Percentiles rank a stretch among this genome's conserved stretches.
phyloP scores from a whole-genome alignment of 148 eudicot species.

The Dysphania ambrosioides region DNA sequence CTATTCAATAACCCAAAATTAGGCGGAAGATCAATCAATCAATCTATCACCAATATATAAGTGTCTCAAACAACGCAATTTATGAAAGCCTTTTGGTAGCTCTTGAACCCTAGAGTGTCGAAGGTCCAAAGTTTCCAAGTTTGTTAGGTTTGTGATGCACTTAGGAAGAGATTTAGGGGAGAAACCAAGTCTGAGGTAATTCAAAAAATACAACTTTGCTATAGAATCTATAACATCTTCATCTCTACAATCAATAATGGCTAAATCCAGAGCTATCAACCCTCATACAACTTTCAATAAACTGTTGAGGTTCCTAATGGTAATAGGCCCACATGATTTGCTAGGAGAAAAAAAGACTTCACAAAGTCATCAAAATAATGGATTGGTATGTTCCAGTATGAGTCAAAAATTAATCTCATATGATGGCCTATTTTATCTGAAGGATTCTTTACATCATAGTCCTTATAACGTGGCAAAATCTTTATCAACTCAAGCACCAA shows the following conservation, averaged over 20 bases:
- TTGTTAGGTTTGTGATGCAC: background rate
- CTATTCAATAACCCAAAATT: background rate
- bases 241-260: background rate
- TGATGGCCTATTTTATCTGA: too few relatives aligned
- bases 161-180: background rate
- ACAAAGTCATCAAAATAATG: too few relatives aligned
- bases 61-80: conserved; percentile 4
- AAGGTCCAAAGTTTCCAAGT: conserved; percentile 13
- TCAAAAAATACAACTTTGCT: background rate
- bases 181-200: conserved; percentile 10
- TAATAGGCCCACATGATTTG: too few relatives aligned
- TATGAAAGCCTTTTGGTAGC: background rate
- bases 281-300: too few relatives aligned
- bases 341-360: too few relatives aligned
- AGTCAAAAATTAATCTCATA: too few relatives aligned
- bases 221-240: background rate
- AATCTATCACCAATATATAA: background rate
- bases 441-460: too few relatives aligned
- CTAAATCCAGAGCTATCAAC: background rate
- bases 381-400: too few relatives aligned
- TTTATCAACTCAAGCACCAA: too few relatives aligned
- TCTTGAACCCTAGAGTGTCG: background rate
- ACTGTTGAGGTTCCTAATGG: too few relatives aligned
- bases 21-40: background rate
- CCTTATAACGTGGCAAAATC: too few relatives aligned